A percentile compares a stretch with the other conserved stretches of the same genome.
Conservation (phyloP, 192 early-diverging fungal species). For the Rhizophagus prolifer region DNA sequence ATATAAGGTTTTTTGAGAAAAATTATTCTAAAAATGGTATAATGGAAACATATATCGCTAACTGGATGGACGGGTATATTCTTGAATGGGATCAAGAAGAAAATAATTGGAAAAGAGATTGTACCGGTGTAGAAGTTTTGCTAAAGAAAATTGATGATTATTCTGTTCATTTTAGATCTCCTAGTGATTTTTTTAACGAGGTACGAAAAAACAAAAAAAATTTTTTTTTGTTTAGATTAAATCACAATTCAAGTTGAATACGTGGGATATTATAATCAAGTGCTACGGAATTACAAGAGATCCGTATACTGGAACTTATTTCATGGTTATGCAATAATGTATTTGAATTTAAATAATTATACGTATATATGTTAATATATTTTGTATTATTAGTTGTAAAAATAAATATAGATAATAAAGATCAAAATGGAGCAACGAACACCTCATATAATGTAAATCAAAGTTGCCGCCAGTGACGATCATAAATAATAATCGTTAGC, state of each 20-base stretch:
- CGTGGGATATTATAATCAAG: background rate
- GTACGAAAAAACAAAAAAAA: background rate
- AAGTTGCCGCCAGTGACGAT: too few relatives aligned
- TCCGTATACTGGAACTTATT: background rate
- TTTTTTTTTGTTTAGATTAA: background rate
- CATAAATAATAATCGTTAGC: too few relatives aligned
- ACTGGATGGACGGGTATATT: slow-evolving; percentile 10
- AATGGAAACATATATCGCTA: background rate
- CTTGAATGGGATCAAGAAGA: background rate
- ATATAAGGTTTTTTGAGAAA: background rate
- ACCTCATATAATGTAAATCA: too few relatives aligned
- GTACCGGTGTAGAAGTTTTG: background rate
- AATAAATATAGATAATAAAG: too few relatives aligned
- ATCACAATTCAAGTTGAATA: background rate
- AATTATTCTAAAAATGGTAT: background rate
- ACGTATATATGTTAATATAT: too few relatives aligned
- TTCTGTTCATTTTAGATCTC: background rate
- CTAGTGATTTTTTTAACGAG: background rate
- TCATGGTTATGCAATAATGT: background rate
- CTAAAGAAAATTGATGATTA: background rate
- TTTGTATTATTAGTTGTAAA: too few relatives aligned
- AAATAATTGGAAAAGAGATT: background rate
- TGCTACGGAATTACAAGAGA: background rate
- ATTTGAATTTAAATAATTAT: too few relatives aligned
- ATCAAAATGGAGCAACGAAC: too few relatives aligned